A percentile compares a stretch with the other conserved stretches of the same genome.
phyloP scores from a whole-genome alignment of 768 basidiomycete species.

The Coprinopsis strossmayeri region DNA sequence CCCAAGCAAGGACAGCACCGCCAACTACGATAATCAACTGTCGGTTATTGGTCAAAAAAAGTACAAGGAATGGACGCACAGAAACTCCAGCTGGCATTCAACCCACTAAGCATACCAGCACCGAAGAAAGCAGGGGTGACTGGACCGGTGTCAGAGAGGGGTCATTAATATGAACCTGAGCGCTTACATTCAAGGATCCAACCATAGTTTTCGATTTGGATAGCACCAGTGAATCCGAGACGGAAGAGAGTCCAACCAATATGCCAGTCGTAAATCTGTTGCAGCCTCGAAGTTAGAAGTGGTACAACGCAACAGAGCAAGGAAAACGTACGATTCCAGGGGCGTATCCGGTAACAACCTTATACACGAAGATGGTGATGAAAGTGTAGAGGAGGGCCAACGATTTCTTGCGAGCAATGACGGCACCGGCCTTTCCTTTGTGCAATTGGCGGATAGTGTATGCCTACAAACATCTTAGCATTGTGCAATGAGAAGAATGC shows the following conservation, averaged over 20 bases:
- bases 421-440: slow-evolving; percentile 40
- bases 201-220: slow-evolving; percentile 51
- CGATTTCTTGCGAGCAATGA: slow-evolving; percentile 50
- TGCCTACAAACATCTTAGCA: slow-evolving; percentile 29
- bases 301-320: no score
- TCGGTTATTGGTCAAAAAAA: not conserved
- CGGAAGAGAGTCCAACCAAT: slow-evolving; percentile 55
- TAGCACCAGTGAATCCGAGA: slow-evolving; percentile 54
- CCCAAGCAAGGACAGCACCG: slow-evolving; percentile 54
- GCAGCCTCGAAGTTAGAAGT: not conserved
- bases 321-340: slow-evolving; percentile 44
- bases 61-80: slow-evolving; percentile 25
- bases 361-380: slow-evolving; percentile 39
- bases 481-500: not conserved
- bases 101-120: slow-evolving; percentile 50
- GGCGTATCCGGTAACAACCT: slow-evolving; percentile 50
- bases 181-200: slow-evolving; percentile 49
- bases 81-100: slow-evolving; percentile 54
- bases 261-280: slow-evolving; percentile 57
- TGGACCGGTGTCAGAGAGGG: slow-evolving; percentile 8
- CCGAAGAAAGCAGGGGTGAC: slow-evolving; percentile 55
- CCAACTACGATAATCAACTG: slow-evolving; percentile 27
- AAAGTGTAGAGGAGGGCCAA: slow-evolving; percentile 43
- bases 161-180: not conserved
- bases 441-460: slow-evolving; percentile 60